Evolutionary conservation across 2,329 filamentous ascomycete species (phyloP).

Genomic region (Fonsecaea pugnacius): DNA sequence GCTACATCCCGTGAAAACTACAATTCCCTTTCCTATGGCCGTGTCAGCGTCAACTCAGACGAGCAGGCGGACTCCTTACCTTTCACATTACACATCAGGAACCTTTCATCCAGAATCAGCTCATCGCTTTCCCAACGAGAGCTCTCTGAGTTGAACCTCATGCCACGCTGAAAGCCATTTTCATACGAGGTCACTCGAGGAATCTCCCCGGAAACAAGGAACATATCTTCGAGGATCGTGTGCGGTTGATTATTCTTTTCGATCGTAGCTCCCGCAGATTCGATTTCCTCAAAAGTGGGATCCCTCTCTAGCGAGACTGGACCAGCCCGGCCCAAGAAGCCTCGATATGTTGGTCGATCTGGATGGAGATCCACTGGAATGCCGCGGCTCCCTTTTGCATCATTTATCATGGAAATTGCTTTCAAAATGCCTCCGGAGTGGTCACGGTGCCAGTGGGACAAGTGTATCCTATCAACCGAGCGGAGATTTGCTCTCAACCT

Average conservation of each 20-base stretch:
- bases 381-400: constrained; percentile 43
- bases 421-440: constrained; percentile 59
- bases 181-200: constrained; percentile 58
- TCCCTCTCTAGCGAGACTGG: constrained; percentile 59
- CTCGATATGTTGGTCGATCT: constrained; percentile 56
- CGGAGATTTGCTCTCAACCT: constrained; percentile 51
- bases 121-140: constrained; percentile 56
- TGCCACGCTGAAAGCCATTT: constrained; percentile 51
- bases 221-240: constrained; percentile 55
- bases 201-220: constrained; percentile 60
- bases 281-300: constrained; percentile 56
- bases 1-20: constrained; percentile 62
- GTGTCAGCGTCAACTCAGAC: not conserved
- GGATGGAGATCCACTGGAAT: constrained; percentile 59
- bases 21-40: constrained; percentile 54
- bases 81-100: constrained; percentile 59
- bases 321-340: constrained; percentile 48
- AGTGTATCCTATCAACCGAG: constrained; percentile 53
- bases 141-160: constrained; percentile 49
- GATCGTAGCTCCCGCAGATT: constrained; percentile 48
- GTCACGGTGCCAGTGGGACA: constrained; percentile 62
- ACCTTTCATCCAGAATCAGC: constrained; percentile 57
- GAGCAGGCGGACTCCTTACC: constrained; percentile 41
- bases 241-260: constrained; percentile 48
- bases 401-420: constrained; percentile 55